Evolutionary conservation across 2,329 filamentous ascomycete genomes (phyloP), one percentile per base, ranked within the genome.

Genomic region (Ophiosphaerella korrae): DNA sequence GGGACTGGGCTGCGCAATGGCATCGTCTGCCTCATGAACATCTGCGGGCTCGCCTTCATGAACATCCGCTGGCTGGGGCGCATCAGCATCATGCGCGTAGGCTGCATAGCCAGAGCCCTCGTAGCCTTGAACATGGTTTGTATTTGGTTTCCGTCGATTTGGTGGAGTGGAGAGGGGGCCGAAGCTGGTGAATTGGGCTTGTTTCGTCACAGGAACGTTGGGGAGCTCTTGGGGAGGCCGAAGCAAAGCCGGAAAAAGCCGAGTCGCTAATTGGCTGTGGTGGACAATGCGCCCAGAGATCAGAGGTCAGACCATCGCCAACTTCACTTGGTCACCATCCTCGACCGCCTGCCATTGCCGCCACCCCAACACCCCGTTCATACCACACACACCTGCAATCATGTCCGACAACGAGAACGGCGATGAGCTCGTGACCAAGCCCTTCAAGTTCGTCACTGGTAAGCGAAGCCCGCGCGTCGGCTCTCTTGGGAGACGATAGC

Each of bases 381-480:
- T 31, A 64, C 53, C n/a, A 45, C n/a, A 52, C 29, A 51, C 71
- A 75, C 43, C 75, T 73, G 79, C 78, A 84, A 92, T 80, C 70
- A 99, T 99, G 93, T 88, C 92, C 77, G 90, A 95, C 81, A 66
- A 64, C 60, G 62, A 64, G 48, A 64, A 64, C 43, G 63, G 62
- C 61, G 90, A 90, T 75, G 88, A 90, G 73, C 83, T 86, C 74
- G 89, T 96, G 78, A 97, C 92, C 81, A 99, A 97, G 88, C 95
- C 95, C 80, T 99, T 99, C 89, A 99, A 99, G 89, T 97, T 97
- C 82, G 94, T 97, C 75, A 97, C 93, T 82, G 93, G 92, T 96
- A 85, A 78, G 90, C 77, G 40, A 39, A 53, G 45, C 46, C 60
- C 41, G 42, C 40, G 36, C 54, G 50, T 48, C 53, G 44, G 34